phyloP scores from a whole-genome alignment of 2,329 filamentous ascomycete genomes.

The Ophiognomonia clavigignenti-juglandacearum region DNA sequence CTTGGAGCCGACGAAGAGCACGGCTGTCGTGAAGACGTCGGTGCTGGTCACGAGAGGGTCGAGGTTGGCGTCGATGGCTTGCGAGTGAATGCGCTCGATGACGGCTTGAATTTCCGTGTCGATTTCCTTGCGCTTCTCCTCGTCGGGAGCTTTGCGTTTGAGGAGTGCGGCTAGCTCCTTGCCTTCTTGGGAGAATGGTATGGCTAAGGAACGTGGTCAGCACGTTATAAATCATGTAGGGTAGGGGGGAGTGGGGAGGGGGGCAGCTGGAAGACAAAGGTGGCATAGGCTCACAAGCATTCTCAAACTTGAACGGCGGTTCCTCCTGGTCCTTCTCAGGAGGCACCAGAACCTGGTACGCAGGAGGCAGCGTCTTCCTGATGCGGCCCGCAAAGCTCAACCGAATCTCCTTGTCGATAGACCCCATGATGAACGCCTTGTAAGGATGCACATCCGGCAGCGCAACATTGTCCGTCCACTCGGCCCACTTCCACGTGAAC shows the following conservation, averaged over 20 bases:
- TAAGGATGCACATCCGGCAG: constrained; percentile 74
- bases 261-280: no score
- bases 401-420: constrained; percentile 93
- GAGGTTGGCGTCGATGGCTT: constrained; percentile 64
- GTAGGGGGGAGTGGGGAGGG: no score
- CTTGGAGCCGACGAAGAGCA: constrained; percentile 91
- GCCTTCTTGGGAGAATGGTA: constrained; percentile 80
- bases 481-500: constrained; percentile 98
- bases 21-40: constrained; percentile 88
- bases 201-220: constrained; percentile 43
- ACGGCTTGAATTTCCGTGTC: constrained; percentile 83
- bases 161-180: constrained; percentile 74
- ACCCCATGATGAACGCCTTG: constrained; percentile 89
- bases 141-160: constrained; percentile 77
- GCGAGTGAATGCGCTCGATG: constrained; percentile 75
- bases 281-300: constrained; percentile 54
- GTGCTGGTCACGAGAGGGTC: constrained; percentile 84
- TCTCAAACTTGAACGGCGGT: constrained; percentile 88
- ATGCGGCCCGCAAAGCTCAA: constrained; percentile 95
- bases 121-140: constrained; percentile 70
- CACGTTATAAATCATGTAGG: no score
- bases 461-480: constrained; percentile 86
- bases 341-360: constrained; percentile 78
- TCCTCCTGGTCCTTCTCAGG: constrained; percentile 90
- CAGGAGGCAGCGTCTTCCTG: constrained; percentile 82